Conservation (phyloP, 306 rosid genomes). For the Prunus mongolica region DNA sequence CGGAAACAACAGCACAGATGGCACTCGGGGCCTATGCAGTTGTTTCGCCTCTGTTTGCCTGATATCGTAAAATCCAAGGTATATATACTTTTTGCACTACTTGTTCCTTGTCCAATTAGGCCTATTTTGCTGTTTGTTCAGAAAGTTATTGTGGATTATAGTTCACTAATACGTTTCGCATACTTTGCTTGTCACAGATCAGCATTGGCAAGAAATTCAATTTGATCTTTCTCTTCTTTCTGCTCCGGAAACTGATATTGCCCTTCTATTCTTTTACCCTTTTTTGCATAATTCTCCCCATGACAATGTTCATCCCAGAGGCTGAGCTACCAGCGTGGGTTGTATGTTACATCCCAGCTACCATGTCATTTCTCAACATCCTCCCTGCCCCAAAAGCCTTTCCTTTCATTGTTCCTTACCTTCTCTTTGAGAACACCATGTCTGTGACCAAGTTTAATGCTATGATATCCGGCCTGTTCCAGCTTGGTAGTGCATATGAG, state of each 20-base stretch:
- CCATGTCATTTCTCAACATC: slow-evolving; percentile 89
- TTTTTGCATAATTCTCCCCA: slow-evolving; percentile 87
- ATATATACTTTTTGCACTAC: not conserved
- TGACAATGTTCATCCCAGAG: slow-evolving; percentile 94
- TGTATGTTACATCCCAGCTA: slow-evolving; percentile 83
- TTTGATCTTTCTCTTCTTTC: slow-evolving; percentile 85
- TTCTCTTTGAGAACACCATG: slow-evolving; percentile 91
- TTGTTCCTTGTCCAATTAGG: not conserved
- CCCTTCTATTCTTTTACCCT: slow-evolving; percentile 91
- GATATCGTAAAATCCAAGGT: slow-evolving; percentile 67
- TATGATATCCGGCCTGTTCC: slow-evolving; percentile 88
- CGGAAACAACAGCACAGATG: slow-evolving; percentile 91
- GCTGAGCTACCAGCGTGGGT: slow-evolving; percentile 84
- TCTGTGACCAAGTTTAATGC: slow-evolving; percentile 92
- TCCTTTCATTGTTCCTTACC: slow-evolving; percentile 95
- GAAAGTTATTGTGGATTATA: not conserved
- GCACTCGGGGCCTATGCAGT: slow-evolving; percentile 98
- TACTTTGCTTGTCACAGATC: slow-evolving; percentile 42
- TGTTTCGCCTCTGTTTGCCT: slow-evolving; percentile 86
- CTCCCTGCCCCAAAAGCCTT: slow-evolving; percentile 88
- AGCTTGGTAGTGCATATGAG: slow-evolving; percentile 87
- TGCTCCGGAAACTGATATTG: slow-evolving; percentile 72
- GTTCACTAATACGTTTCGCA: not conserved
- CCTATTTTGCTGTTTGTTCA: not conserved
- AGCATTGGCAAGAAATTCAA: slow-evolving; percentile 88